These are phyloP conservation scores for Punctularia strigosozonata DNA, from an alignment of 768 basidiomycete genomes.

Conservation along the genomic window DNA sequence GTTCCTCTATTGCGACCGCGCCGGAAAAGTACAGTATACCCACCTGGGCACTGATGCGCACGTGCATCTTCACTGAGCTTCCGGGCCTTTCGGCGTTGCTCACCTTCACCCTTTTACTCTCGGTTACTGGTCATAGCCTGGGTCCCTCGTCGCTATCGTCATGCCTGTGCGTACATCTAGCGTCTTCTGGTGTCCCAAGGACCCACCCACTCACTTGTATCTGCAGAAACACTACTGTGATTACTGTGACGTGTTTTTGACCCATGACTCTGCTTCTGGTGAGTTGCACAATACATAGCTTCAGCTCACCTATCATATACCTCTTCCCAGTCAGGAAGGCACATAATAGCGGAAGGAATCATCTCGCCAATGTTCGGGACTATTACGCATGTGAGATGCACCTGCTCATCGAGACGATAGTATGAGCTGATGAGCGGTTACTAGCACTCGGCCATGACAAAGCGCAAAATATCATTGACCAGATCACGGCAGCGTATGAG, in stretches of 20 bases:
- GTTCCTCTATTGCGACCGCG: too few species aligned
- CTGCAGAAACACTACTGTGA: constrained; percentile 86
- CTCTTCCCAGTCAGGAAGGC: constrained; percentile 76
- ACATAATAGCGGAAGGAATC: constrained; percentile 96
- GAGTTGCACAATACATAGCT: constrained; percentile 8
- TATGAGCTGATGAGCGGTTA: constrained; percentile 7
- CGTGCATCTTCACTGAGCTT: too few species aligned
- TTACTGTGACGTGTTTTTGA: constrained; percentile 89
- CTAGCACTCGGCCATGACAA: constrained; percentile 88
- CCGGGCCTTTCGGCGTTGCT: too few species aligned
- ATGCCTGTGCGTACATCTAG: constrained; percentile 51
- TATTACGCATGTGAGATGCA: constrained; percentile 80
- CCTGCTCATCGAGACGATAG: not conserved
- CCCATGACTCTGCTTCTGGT: constrained; percentile 92
- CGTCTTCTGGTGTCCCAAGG: constrained; percentile 1
- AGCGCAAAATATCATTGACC: constrained; percentile 96
- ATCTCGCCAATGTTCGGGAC: constrained; percentile 90
- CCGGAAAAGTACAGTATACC: too few species aligned
- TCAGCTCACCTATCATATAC: constrained; percentile 3
- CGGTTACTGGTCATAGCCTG: too few species aligned
- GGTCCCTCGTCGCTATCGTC: too few species aligned
- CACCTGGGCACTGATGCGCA: too few species aligned
- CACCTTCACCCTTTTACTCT: too few species aligned
- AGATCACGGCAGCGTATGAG: constrained; percentile 92
- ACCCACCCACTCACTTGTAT: constrained; percentile 5